A percentile compares a stretch with the other conserved stretches of the same genome.
Conservation (phyloP, 2,329 filamentous ascomycete species). For the Metarhizium robertsii region DNA sequence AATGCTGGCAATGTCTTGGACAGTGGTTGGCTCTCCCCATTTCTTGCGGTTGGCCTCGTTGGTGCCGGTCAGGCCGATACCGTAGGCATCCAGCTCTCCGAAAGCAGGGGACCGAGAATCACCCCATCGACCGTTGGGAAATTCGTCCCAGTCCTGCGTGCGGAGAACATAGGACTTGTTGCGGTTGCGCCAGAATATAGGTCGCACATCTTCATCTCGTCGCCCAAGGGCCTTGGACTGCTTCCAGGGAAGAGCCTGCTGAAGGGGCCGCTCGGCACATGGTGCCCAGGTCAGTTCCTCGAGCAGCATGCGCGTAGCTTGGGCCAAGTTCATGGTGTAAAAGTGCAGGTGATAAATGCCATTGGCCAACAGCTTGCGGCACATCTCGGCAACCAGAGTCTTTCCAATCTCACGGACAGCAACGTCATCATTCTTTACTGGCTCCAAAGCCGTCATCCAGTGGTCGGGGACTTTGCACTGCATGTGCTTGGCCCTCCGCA, state of each 20-base stretch:
- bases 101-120: conserved; percentile 94
- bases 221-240: conserved; percentile 85
- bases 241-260: conserved; percentile 92
- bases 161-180: conserved; percentile 92
- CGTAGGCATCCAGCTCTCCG: conserved; percentile 89
- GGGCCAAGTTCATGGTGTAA: conserved; percentile 98
- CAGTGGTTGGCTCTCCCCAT: conserved; percentile 76
- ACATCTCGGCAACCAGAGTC: conserved; percentile 80
- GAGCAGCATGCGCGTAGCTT: conserved; percentile 86
- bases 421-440: conserved; percentile 93
- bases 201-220: conserved; percentile 88
- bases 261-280: conserved; percentile 64
- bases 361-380: conserved; percentile 69
- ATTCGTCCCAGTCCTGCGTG: conserved; percentile 98
- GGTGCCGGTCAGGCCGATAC: conserved; percentile 84
- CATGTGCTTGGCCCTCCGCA: conserved; percentile 85
- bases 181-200: conserved; percentile 97
- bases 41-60: conserved; percentile 94
- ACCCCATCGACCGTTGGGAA: conserved; percentile 97
- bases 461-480: conserved; percentile 71
- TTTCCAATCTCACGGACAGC: conserved; percentile 87
- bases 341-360: conserved; percentile 90
- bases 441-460: conserved; percentile 77
- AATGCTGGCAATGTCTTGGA: conserved; percentile 72
- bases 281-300: conserved; percentile 82